These are phyloP conservation scores for Diaporthe longicolla DNA, from an alignment of 2,329 filamentous ascomycete genomes.

Conservation along the genomic window DNA sequence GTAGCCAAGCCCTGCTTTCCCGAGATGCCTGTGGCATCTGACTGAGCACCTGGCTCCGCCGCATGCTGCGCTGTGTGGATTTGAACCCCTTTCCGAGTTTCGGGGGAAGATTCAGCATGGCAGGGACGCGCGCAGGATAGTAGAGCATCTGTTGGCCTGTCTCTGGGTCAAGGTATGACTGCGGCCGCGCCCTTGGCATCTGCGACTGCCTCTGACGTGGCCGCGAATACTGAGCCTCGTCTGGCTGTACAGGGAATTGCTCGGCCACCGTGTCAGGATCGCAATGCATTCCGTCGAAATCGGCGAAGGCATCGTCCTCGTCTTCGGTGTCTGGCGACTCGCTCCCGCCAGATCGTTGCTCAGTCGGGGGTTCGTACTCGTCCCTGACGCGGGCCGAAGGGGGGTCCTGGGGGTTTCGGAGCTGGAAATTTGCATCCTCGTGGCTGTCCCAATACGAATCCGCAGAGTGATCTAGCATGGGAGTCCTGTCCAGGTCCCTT, in stretches of 20 bases:
- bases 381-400: conserved; percentile 39
- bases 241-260: conserved; percentile 43
- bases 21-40: conserved; percentile 64
- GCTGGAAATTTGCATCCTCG: conserved; percentile 24
- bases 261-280: conserved; percentile 61
- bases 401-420: conserved; percentile 36
- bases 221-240: conserved; percentile 43
- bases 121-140: conserved; percentile 94
- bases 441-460: conserved; percentile 41
- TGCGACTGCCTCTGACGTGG: conserved; percentile 43
- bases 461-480: conserved; percentile 43
- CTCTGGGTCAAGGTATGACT: conserved; percentile 73
- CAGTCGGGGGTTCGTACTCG: conserved; percentile 45
- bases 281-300: conserved; percentile 87
- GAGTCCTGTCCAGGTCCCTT: conserved; percentile 40
- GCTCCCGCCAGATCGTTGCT: conserved; percentile 64
- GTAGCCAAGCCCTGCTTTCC: conserved; percentile 61
- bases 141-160: conserved; percentile 89
- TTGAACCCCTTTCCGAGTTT: conserved; percentile 84
- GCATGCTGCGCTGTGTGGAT: conserved; percentile 71
- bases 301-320: conserved; percentile 78
- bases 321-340: conserved; percentile 74
- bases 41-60: conserved; percentile 80
- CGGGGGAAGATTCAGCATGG: conserved; percentile 92
- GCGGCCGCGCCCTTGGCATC: conserved; percentile 56